A percentile compares a stretch with the other conserved stretches of the same genome.
Evolutionary conservation across 371 early-diverging fungal species (phyloP).

Genomic region (Syncephalastrum monosporum): DNA sequence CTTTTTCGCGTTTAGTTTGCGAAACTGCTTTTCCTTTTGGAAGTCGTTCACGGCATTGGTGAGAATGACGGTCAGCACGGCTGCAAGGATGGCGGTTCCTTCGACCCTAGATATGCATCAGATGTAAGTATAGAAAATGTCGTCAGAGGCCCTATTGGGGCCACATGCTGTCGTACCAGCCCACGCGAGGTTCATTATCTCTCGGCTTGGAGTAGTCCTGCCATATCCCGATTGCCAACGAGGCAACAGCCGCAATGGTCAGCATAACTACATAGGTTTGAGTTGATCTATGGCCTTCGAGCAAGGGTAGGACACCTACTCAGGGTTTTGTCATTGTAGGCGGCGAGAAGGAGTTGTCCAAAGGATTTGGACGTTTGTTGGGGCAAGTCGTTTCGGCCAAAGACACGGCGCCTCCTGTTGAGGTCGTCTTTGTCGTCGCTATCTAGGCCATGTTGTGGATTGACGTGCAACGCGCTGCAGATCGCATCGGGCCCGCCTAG

Average conservation of each 20-base stretch:
- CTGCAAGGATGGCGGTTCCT: conserved; percentile 86
- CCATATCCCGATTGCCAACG: conserved; percentile 78
- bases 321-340: conserved; percentile 65
- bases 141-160: background rate
- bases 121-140: background rate
- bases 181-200: conserved; percentile 59
- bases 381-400: conserved; percentile 73
- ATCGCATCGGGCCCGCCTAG: conserved; percentile 69
- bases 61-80: conserved; percentile 88
- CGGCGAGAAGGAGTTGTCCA: conserved; percentile 61
- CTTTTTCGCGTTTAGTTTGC: conserved; percentile 87
- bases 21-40: conserved; percentile 93
- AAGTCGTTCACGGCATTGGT: conserved; percentile 96
- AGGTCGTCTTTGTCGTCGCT: conserved; percentile 42
- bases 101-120: conserved; percentile 56
- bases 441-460: conserved; percentile 64
- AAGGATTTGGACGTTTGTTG: conserved; percentile 60
- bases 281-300: background rate
- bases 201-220: conserved; percentile 63
- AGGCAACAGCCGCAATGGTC: conserved; percentile 74
- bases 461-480: conserved; percentile 59
- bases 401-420: conserved; percentile 57
- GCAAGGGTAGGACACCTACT: conserved; percentile 36
- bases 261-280: conserved; percentile 43
- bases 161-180: conserved; percentile 48